phyloP scores from a whole-genome alignment of 2,329 filamentous ascomycete genomes.

The Paecilomyces formosus region DNA sequence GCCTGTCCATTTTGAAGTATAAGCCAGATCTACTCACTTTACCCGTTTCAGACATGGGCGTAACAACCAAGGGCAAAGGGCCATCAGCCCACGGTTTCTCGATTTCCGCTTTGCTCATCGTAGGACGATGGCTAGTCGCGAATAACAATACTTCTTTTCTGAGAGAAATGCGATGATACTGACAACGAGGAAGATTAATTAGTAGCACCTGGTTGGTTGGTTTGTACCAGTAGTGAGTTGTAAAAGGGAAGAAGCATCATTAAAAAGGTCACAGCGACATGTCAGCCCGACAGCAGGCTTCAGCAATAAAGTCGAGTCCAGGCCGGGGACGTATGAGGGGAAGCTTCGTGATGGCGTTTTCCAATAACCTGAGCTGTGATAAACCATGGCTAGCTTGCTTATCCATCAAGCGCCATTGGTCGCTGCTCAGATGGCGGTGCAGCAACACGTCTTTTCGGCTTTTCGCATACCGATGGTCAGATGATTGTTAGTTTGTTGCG shows the following conservation, averaged over 20 bases:
- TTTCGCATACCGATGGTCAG: background rate
- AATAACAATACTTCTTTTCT: background rate
- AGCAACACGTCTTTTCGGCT: background rate
- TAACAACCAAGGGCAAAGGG: constrained; percentile 2
- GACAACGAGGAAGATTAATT: background rate
- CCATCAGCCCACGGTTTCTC: constrained; percentile 3
- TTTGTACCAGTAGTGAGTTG: too few relatives aligned
- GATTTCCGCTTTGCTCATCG: background rate
- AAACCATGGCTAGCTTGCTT: background rate
- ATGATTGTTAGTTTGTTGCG: background rate
- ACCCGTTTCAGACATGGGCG: constrained; percentile 1
- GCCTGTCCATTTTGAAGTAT: too few relatives aligned
- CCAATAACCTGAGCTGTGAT: background rate
- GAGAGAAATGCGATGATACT: background rate
- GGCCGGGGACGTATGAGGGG: background rate
- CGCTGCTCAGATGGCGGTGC: background rate
- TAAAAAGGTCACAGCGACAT: background rate
- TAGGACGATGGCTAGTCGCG: background rate
- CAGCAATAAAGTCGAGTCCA: background rate
- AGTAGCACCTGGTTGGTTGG: too few relatives aligned
- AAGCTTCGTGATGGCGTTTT: background rate
- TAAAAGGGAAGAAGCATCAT: background rate
- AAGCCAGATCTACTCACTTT: background rate
- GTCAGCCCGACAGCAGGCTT: background rate
- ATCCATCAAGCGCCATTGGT: background rate